Evolutionary conservation across 2,329 filamentous ascomycete species (phyloP), one percentile per base, ranked within the genome.

Genomic region (Orbilia ellipsospora): DNA sequence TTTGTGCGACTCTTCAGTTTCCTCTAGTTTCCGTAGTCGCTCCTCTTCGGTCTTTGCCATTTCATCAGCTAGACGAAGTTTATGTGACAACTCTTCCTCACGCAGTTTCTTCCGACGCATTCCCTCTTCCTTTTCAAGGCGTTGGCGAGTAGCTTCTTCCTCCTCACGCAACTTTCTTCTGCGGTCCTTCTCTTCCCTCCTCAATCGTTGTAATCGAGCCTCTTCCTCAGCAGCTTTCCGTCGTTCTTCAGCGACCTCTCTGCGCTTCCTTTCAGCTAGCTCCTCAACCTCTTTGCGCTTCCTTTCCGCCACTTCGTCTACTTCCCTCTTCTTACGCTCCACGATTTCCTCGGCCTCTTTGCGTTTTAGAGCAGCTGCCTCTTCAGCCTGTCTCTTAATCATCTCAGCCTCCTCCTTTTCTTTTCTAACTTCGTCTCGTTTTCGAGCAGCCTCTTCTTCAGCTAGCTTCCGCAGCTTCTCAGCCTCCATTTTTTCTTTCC

Each of bases 311-410:
- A 90, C 90, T 23, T 92, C 86, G 81, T 96, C 92, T 69, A 93
- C 91, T 83, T 97, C 96, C 6, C 93, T 92, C 80, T 90, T 89
- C 36, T 98, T 85, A 59, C 91, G 90, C 83, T 97, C 93, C 81
- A 97, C 97, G 79, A 92, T 90, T 81, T 92, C 93, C 75, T 87
- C 87, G 0, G 94, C 93, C 79, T 98, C 92, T 82, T 98, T 94
- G 80, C 98, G 98, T 42, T 94, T 91, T 83, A 97, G 84, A 83
- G 98, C 98, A 84, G 96, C 98, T 2, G 94, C 93, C 77, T 92
- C 87, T 83, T 98, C 95, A 80, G 94, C 96, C 75, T 90, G 88
- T 55, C 97, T 94, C 42, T 93, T 93, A 57, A 88, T 87, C 28
- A 87, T 86, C 28, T 91, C 88, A 50, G 91, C 87, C 5, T 89